These are phyloP conservation scores for Linaria vulgaris DNA, from an alignment of 257 asterid genomes.

Conservation along the genomic window DNA sequence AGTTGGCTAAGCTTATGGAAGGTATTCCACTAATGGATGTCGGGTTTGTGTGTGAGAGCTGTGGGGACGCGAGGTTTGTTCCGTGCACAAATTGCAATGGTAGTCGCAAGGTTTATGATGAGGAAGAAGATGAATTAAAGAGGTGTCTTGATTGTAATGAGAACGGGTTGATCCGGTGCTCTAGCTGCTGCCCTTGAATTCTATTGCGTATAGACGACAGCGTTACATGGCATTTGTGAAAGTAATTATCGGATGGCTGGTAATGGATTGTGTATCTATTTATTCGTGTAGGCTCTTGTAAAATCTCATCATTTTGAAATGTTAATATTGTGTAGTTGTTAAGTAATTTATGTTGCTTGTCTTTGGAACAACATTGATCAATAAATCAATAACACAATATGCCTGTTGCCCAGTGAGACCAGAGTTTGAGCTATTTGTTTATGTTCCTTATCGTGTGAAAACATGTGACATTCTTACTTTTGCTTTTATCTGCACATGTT, in stretches of 20 bases:
- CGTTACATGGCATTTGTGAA: conserved; percentile 23
- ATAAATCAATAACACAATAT: conserved; percentile 11
- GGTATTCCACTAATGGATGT: conserved; percentile 49
- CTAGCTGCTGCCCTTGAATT: conserved; percentile 61
- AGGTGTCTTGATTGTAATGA: conserved; percentile 74
- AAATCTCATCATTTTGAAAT: conserved; percentile 30
- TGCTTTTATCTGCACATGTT: not conserved
- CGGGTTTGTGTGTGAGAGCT: conserved; percentile 60
- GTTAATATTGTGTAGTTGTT: conserved; percentile 30
- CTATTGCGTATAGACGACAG: conserved; percentile 10
- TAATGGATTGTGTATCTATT: conserved; percentile 24
- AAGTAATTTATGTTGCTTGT: conserved; percentile 14
- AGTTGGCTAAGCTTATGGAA: conserved; percentile 58
- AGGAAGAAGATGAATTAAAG: conserved; percentile 51
- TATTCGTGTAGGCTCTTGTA: conserved; percentile 8
- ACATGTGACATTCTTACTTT: not conserved
- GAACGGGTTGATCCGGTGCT: conserved; percentile 83
- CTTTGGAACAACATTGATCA: conserved; percentile 5
- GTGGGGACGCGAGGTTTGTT: conserved; percentile 89
- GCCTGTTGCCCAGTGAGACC: conserved; percentile 10
- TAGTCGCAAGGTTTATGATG: conserved; percentile 68
- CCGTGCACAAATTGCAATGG: conserved; percentile 82
- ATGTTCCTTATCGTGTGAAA: conserved; percentile 11
- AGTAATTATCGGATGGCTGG: conserved; percentile 29
- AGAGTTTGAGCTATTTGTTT: conserved; percentile 16